Evolutionary conservation across 2,329 filamentous ascomycete species (phyloP), one percentile per base, ranked within the genome.

Genomic region (Fusarium verticillioides): DNA sequence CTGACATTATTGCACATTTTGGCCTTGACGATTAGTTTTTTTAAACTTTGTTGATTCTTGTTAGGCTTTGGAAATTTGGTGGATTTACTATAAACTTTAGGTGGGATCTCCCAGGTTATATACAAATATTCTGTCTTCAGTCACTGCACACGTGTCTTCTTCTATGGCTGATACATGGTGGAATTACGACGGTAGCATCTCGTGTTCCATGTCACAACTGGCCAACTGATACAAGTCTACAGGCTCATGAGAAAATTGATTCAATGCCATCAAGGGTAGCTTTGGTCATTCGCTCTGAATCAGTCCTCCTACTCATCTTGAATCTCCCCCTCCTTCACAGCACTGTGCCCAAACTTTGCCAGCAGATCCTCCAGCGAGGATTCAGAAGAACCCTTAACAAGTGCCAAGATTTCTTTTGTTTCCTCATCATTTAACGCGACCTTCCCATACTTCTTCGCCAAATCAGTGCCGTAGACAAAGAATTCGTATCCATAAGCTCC

Each of bases 191-290:
- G 1, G 26, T 11, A 8, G 19, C 10, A 47, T 11, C 28, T 9
- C 10, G 9, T 18, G 28, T 16, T 30, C 21, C 19, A 44, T 18
- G 21, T n/a, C 11, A 9, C 13, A n/a, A 10, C n/a, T 50, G 2
- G 4, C 3, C 7, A 34, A 16, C 8, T 34, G n/a, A 34, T 15
- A 34, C n/a, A 15, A 23, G 30, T 15, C 11, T 15, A 30, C 26
- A 47, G 2, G 5, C 2, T 1, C 9, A 21, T 11, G 19, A 28
- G 21, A 28, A 5, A 4, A 15, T 28, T 6, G 13, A 21, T 28
- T 5, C 18, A 28, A 9, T 30, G 26, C 21, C 26, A 21, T 30
- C 26, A 28, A 21, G 26, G 19, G 3, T 47, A 0, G 9, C 5
- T 28, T 44, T 0, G 13, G 10, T 7, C 1, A 47, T 21, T 21